Conservation (phyloP, 495 filamentous ascomycete genomes). For the Lophiotrema nucula region DNA sequence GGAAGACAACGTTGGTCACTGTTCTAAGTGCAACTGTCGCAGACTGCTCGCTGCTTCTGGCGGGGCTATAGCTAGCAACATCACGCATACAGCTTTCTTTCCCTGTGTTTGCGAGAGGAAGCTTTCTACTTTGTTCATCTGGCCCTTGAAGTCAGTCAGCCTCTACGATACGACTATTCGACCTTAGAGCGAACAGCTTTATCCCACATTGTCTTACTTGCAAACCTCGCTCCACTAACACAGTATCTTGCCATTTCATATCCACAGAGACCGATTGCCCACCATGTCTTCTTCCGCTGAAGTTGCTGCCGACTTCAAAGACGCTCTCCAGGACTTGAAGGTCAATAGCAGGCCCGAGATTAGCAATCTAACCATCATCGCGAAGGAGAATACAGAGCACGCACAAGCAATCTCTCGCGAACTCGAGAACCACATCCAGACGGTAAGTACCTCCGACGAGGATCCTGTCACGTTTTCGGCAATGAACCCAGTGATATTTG, state of each 20-base stretch:
- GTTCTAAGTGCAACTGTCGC: constrained; percentile 13
- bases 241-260: neutral
- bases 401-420: constrained; percentile 86
- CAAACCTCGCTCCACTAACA: constrained; percentile 14
- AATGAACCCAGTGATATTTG: too few relatives aligned
- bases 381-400: constrained; percentile 92
- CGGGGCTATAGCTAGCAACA: constrained; percentile 34
- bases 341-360: constrained; percentile 90
- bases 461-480: too few relatives aligned
- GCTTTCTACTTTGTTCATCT: constrained; percentile 25
- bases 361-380: constrained; percentile 91
- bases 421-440: constrained; percentile 86
- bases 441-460: constrained; percentile 75
- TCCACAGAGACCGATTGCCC: too few relatives aligned
- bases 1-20: constrained; percentile 23
- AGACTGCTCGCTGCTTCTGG: constrained; percentile 18
- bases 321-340: constrained; percentile 85
- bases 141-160: constrained; percentile 22
- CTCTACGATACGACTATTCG: constrained; percentile 3
- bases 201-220: constrained; percentile 16
- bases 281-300: constrained; percentile 83
- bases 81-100: constrained; percentile 27
- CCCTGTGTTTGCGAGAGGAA: constrained; percentile 32
- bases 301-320: constrained; percentile 91
- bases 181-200: constrained; percentile 12